A percentile compares a stretch with the other conserved stretches of the same genome.
These are phyloP conservation scores for Grosmannia penicillata DNA, from an alignment of 2,329 filamentous ascomycete species.

Conservation along the genomic window DNA sequence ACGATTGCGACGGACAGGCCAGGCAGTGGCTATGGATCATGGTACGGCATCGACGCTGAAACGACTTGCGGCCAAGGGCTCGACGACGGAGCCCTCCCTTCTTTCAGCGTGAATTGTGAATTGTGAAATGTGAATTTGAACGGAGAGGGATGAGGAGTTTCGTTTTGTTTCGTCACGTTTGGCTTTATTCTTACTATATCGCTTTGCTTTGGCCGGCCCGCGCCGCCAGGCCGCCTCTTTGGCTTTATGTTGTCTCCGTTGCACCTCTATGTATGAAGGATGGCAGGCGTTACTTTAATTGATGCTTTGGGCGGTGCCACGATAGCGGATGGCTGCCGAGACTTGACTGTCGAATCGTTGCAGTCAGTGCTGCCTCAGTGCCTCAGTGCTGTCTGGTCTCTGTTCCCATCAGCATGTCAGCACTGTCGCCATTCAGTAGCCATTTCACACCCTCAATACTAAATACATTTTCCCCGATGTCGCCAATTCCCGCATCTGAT, in stretches of 20 bases:
- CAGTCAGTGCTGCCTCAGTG: too few species aligned
- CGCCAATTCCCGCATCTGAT: not conserved
- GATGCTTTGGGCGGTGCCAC: not conserved
- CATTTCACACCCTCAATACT: too few species aligned
- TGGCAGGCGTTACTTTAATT: constrained; percentile 11
- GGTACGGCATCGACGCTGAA: too few species aligned
- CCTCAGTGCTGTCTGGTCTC: too few species aligned
- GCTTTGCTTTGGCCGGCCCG: not conserved
- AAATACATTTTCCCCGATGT: too few species aligned
- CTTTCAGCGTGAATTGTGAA: constrained; percentile 2
- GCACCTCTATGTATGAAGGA: constrained; percentile 12
- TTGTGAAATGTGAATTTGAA: too few species aligned
- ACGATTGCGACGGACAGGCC: not conserved
- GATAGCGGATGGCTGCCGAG: not conserved
- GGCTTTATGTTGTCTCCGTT: not conserved
- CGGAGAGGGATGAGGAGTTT: constrained; percentile 4
- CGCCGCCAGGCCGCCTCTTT: not conserved
- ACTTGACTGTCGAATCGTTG: too few species aligned
- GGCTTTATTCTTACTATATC: not conserved
- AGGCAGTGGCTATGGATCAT: too few species aligned
- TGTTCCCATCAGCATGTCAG: too few species aligned
- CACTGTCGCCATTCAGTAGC: too few species aligned
- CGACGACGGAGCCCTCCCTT: not conserved
- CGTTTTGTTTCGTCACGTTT: not conserved
- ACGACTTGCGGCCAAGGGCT: not conserved